phyloP scores from a whole-genome alignment of 495 filamentous ascomycete genomes.

The Aspergillus haitiensis region DNA sequence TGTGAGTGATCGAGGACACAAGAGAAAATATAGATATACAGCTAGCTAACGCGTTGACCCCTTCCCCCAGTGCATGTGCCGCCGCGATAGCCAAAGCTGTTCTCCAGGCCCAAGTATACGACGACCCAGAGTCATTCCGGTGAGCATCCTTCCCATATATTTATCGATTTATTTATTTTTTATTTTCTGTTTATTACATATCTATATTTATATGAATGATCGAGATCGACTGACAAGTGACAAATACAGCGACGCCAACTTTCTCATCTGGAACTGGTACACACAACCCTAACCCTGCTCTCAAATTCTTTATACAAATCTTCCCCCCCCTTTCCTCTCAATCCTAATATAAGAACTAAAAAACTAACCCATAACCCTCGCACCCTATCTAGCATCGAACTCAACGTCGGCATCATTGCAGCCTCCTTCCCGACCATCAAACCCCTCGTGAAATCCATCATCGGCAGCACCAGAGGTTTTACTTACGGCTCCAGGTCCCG shows the following conservation, averaged over 20 bases:
- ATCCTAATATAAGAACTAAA: not conserved
- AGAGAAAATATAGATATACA: no score
- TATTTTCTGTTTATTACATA: no score
- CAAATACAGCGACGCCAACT: slow-evolving; percentile 14
- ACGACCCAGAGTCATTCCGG: slow-evolving; percentile 35
- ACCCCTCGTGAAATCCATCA: slow-evolving; percentile 39
- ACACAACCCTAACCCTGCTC: not conserved
- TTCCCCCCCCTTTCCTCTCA: not conserved
- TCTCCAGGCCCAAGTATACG: slow-evolving; percentile 31
- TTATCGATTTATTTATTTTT: not conserved
- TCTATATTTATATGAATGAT: no score
- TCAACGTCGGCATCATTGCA: slow-evolving; percentile 44
- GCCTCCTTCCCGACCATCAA: slow-evolving; percentile 46
- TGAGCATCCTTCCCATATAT: not conserved
- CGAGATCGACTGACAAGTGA: not conserved
- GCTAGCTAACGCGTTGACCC: not conserved
- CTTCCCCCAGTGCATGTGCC: slow-evolving; percentile 39
- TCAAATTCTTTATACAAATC: not conserved
- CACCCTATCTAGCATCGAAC: slow-evolving; percentile 37
- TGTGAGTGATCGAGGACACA: slow-evolving; percentile 32
- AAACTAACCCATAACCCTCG: not conserved
- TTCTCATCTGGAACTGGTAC: slow-evolving; percentile 14
- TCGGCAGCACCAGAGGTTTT: slow-evolving; percentile 18
- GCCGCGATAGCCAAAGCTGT: slow-evolving; percentile 49
- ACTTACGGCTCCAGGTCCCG: slow-evolving; percentile 27